These are phyloP conservation scores for Cantharellus cinnabarinus DNA, from an alignment of 768 basidiomycete species.

Conservation along the genomic window DNA sequence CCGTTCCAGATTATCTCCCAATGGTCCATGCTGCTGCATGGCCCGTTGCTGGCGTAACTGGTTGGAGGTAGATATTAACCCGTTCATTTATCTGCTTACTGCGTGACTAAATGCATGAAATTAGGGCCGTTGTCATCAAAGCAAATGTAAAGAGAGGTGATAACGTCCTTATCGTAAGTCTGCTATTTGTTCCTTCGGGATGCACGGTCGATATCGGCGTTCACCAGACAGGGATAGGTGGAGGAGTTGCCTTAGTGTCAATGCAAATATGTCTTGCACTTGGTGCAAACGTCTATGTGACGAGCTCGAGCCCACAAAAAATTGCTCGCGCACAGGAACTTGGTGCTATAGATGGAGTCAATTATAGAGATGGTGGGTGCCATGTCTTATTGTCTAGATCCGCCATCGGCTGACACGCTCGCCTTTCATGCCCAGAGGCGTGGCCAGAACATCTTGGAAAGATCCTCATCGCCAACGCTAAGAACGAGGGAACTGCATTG, in stretches of 20 bases:
- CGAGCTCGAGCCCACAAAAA: conserved; percentile 50
- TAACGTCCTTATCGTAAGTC: conserved; percentile 38
- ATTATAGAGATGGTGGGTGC: conserved; percentile 28
- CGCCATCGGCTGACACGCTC: neutral
- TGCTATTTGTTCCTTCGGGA: neutral
- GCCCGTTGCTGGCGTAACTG: conserved; percentile 60
- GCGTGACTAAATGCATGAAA: neutral
- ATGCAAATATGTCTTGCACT: conserved; percentile 56
- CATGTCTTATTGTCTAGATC: neutral
- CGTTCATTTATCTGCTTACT: neutral
- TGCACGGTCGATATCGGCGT: neutral
- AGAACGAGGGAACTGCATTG: conserved; percentile 12
- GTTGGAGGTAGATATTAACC: conserved; percentile 44
- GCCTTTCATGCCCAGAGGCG: conserved; percentile 17
- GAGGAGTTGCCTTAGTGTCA: conserved; percentile 61
- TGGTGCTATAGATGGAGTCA: conserved; percentile 60
- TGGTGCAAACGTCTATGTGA: conserved; percentile 67
- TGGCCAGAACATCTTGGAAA: conserved; percentile 32
- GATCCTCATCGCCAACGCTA: conserved; percentile 18
- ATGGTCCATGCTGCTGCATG: conserved; percentile 54
- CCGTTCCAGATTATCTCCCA: conserved; percentile 42
- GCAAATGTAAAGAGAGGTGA: conserved; percentile 41
- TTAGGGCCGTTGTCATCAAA: conserved; percentile 45
- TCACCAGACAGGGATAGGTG: conserved; percentile 45
- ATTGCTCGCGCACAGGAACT: conserved; percentile 41